Base-by-base conservation (phyloP, 306 rosid genomes). In the Herpetospermum pedunculosum region DNA sequence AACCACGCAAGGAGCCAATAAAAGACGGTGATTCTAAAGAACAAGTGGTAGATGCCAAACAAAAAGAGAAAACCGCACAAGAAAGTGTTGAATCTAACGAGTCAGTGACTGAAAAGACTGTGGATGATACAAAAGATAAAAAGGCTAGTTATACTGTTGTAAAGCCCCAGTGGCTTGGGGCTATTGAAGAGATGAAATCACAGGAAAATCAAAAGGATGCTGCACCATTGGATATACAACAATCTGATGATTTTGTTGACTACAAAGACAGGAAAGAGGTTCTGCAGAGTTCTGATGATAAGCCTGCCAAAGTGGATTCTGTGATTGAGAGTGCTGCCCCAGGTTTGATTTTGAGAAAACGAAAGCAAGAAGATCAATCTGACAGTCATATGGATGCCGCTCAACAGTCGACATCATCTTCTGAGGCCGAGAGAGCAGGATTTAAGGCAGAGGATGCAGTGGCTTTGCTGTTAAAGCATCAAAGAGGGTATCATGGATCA, bases 121-220 rank as follows among this genome's bases (percentile, higher is more conserved):
- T 70, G 65, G 64, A 53, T 73, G 85, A 84, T 79, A 64, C 40
- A 52, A 59, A 77, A 38, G 87, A 83, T 73, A 87, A 75, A 4
- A 86, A 89, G 79, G 78, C 79, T 37, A 77, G 78, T 75, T 91
- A 78, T 78, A 75, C 83, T 78, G 85, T 67, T 52, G 78, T 81
- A 57, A 91, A 91, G 81, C 95, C 97, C 78, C 96, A 91, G 35
- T 94, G 98, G 98, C 97, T 91, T 67, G 98, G 98, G 60, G 97
- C 96, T 77, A 83, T 82, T 30, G 80, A 79, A 58, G 80, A 78
- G 48, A 83, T 43, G 70, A 83, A 78, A 76, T 34, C 79, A 12
- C 92, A 79, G 74, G 88, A 81, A 82, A 48, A 63, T 75, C 86
- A 79, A 53, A 86, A 67, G 77, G 77, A 6, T 54, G 53, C 60